Conservation (phyloP, 495 filamentous ascomycete species). For the Lasiosphaeris hirsuta region DNA sequence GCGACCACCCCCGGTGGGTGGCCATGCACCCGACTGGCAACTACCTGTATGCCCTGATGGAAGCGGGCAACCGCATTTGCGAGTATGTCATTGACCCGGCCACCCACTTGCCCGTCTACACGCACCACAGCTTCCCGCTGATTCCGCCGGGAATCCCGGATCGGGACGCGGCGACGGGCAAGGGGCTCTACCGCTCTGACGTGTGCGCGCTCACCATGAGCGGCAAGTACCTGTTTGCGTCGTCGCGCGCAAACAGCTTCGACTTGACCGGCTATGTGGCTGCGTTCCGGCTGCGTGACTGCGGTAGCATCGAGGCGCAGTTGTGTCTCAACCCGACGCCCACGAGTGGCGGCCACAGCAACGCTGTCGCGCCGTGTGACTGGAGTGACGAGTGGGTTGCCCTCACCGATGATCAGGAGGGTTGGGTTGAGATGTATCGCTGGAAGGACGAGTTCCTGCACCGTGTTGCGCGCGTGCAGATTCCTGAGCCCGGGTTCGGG, state of each 20-base stretch:
- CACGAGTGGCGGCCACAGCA: conserved; percentile 80
- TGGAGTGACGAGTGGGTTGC: conserved; percentile 85
- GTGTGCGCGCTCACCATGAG: conserved; percentile 66
- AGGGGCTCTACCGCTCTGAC: conserved; percentile 68
- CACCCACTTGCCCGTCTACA: conserved; percentile 78
- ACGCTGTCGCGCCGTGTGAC: conserved; percentile 73
- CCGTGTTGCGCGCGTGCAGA: conserved; percentile 67
- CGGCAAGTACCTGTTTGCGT: conserved; percentile 72
- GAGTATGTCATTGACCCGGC: conserved; percentile 75
- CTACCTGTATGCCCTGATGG: conserved; percentile 82
- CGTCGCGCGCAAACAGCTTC: conserved; percentile 71
- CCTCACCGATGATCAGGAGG: conserved; percentile 78
- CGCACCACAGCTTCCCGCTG: conserved; percentile 69
- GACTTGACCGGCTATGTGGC: conserved; percentile 76
- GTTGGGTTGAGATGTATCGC: conserved; percentile 80
- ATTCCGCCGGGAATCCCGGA: conserved; percentile 63
- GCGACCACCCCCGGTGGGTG: conserved; percentile 81
- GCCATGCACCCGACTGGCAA: conserved; percentile 71
- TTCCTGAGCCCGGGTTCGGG: conserved; percentile 77
- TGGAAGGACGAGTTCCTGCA: conserved; percentile 76
- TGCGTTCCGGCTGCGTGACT: conserved; percentile 66
- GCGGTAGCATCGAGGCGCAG: conserved; percentile 70
- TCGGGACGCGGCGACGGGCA: conserved; percentile 39
- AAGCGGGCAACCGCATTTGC: conserved; percentile 74
- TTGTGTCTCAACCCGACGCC: conserved; percentile 77